Evolutionary conservation across 768 basidiomycete genomes (phyloP).

Genomic region (Phanerochaete sordida): DNA sequence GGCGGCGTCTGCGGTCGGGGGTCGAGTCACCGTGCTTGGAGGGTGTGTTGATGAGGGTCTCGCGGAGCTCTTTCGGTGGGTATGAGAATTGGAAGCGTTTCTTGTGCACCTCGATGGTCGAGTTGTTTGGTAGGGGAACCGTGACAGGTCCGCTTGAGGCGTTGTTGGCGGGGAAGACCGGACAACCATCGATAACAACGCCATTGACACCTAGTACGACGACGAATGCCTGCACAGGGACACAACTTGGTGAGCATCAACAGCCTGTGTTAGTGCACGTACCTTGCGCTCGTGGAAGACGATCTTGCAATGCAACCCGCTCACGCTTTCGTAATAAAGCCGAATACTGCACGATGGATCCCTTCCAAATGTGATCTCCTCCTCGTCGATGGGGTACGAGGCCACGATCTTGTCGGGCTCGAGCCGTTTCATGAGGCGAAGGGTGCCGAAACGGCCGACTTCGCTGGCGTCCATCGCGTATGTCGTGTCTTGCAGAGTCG

Average conservation of each 20-base stretch:
- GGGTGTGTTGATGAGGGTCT: slow-evolving; percentile 48
- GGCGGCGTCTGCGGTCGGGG: slow-evolving; percentile 26
- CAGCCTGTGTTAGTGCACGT: not conserved
- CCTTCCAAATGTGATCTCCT: slow-evolving; percentile 65
- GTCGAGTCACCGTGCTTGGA: slow-evolving; percentile 31
- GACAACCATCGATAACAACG: slow-evolving; percentile 57
- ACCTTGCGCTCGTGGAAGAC: slow-evolving; percentile 62
- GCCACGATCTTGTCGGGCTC: slow-evolving; percentile 48
- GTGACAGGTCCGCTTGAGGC: slow-evolving; percentile 38
- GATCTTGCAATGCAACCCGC: slow-evolving; percentile 62
- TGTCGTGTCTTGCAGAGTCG: not conserved
- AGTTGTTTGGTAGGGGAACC: slow-evolving; percentile 63
- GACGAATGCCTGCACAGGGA: slow-evolving; percentile 56
- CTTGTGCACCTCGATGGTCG: slow-evolving; percentile 62
- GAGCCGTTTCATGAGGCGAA: slow-evolving; percentile 57
- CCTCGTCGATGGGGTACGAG: slow-evolving; percentile 69
- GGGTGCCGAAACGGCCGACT: slow-evolving; percentile 63
- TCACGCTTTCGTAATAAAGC: slow-evolving; percentile 65
- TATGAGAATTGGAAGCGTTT: slow-evolving; percentile 74
- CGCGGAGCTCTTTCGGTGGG: slow-evolving; percentile 68
- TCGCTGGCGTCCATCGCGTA: slow-evolving; percentile 40
- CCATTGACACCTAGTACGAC: slow-evolving; percentile 58
- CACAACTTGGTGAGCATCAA: not conserved
- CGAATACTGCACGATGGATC: slow-evolving; percentile 62
- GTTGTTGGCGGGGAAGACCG: slow-evolving; percentile 46